These are phyloP conservation scores for Aspergillus nanangensis DNA, from an alignment of 495 filamentous ascomycete genomes.

Conservation along the genomic window DNA sequence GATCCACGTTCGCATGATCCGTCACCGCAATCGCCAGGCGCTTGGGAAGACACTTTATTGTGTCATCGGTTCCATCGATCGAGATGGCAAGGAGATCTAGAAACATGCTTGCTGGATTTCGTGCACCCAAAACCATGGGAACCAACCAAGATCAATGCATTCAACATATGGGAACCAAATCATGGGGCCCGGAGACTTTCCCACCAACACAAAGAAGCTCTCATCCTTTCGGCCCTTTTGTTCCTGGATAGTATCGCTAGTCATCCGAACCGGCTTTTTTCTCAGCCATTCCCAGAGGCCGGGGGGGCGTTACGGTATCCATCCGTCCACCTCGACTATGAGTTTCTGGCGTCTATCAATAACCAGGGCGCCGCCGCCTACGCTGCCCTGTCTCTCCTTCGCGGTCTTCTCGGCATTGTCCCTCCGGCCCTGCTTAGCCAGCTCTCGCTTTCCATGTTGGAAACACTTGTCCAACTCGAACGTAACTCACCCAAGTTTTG, in stretches of 20 bases:
- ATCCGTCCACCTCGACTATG: neutral
- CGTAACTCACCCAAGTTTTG: neutral
- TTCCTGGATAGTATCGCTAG: neutral
- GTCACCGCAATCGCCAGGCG: neutral
- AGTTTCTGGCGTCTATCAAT: neutral
- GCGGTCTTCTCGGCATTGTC: neutral
- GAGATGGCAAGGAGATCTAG: neutral
- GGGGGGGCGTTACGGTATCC: neutral
- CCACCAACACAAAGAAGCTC: neutral
- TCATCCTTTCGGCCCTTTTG: neutral
- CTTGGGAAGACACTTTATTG: neutral
- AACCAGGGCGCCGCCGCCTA: neutral
- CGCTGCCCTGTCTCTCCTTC: neutral
- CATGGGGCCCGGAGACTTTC: neutral
- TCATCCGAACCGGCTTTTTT: neutral
- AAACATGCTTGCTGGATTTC: neutral
- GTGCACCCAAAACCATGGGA: neutral
- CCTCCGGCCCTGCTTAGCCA: neutral
- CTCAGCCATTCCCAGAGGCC: neutral
- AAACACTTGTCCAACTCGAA: neutral
- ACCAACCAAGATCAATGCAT: neutral
- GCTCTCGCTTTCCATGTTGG: neutral
- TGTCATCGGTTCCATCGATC: neutral
- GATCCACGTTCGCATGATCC: neutral
- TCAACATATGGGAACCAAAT: neutral